Percentiles rank a stretch among this genome's conserved stretches.
Evolutionary conservation across 768 basidiomycete genomes (phyloP).

Genomic region (Udeniomyces megalosporus): DNA sequence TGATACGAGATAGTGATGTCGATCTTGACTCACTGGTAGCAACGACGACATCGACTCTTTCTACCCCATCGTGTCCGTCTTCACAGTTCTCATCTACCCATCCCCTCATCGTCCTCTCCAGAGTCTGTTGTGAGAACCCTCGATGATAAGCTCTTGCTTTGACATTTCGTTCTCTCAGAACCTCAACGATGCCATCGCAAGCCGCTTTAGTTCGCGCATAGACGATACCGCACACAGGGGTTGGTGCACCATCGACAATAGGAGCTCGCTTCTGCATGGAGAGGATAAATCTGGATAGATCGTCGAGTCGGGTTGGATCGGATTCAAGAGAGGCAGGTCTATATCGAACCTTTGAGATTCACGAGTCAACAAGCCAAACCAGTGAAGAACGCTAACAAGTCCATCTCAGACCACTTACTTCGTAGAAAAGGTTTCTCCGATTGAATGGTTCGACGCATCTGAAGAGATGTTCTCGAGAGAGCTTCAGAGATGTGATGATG

Average conservation of each 20-base stretch:
- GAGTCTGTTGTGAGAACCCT: constrained; percentile 40
- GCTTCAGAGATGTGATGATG: constrained; percentile 49
- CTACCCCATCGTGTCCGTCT: not conserved
- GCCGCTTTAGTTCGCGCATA: constrained; percentile 55
- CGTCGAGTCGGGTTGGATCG: constrained; percentile 40
- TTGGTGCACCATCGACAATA: constrained; percentile 35
- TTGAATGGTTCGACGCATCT: constrained; percentile 66
- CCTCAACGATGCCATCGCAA: constrained; percentile 51
- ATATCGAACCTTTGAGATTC: constrained; percentile 59
- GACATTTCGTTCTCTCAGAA: constrained; percentile 50
- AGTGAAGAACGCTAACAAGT: not conserved
- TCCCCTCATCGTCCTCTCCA: constrained; percentile 42
- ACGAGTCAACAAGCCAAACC: no score
- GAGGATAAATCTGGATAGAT: constrained; percentile 50
- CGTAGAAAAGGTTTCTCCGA: constrained; percentile 61
- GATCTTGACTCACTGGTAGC: constrained; percentile 7
- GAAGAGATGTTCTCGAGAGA: constrained; percentile 43
- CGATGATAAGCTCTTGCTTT: constrained; percentile 59
- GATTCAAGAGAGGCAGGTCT: constrained; percentile 28
- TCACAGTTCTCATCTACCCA: constrained; percentile 42
- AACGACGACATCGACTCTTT: constrained; percentile 16
- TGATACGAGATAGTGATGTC: not conserved
- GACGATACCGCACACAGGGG: constrained; percentile 45
- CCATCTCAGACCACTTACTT: constrained; percentile 37
- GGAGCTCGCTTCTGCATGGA: constrained; percentile 30